Conservation (phyloP, 164 flowering plant species). For the Piper betle region DNA sequence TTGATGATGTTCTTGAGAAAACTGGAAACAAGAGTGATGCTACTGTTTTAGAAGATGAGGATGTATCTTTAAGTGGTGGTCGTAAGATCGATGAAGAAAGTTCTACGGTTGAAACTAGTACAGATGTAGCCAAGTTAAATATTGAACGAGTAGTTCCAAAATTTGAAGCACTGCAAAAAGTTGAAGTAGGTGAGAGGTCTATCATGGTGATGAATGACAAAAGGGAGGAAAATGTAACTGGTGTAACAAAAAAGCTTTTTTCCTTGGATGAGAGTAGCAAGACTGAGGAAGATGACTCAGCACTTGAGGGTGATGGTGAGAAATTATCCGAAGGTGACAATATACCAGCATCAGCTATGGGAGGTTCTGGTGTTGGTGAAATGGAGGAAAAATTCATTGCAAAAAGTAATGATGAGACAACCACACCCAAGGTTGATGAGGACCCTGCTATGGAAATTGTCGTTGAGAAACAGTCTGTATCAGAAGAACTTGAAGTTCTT, state of each 20-base stretch:
- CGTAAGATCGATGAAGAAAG: conserved; percentile 17
- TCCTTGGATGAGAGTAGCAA: neutral
- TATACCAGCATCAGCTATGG: too few species aligned
- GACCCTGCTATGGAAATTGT: neutral
- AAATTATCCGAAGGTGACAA: neutral
- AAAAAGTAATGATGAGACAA: too few species aligned
- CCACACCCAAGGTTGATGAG: too few species aligned
- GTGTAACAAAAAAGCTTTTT: neutral
- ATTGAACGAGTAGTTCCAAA: neutral
- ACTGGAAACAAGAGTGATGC: conserved; percentile 4
- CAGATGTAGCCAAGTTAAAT: conserved; percentile 1
- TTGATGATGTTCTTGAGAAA: conserved; percentile 6
- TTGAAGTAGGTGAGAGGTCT: neutral
- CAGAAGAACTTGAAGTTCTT: neutral
- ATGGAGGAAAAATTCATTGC: neutral
- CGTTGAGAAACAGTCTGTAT: neutral
- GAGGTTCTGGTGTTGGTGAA: neutral
- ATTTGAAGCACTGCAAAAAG: neutral
- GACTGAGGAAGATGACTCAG: neutral
- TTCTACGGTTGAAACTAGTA: conserved; percentile 8
- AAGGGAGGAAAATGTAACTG: neutral
- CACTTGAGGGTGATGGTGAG: neutral
- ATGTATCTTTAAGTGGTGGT: conserved; percentile 2
- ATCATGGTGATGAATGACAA: neutral
- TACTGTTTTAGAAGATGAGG: conserved; percentile 3